Evolutionary conservation across 2,329 filamentous ascomycete species (phyloP).

Genomic region (Xylariaceae sp.): DNA sequence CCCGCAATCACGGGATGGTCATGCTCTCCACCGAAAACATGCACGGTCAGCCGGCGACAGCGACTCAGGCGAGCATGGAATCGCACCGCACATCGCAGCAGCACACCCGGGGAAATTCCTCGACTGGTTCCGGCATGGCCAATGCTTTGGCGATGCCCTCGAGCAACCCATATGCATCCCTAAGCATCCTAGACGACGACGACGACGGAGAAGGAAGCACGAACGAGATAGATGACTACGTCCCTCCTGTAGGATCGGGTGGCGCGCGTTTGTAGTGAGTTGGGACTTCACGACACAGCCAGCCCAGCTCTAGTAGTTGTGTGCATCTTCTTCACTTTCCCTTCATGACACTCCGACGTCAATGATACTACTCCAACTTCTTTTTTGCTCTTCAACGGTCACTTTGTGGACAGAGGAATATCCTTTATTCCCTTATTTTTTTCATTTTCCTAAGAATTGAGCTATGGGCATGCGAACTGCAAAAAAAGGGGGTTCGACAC

Average conservation of each 20-base stretch:
- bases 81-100: not conserved
- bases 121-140: not conserved
- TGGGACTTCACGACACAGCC: no score
- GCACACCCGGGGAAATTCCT: not conserved
- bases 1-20: conserved; percentile 9
- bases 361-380: no score
- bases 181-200: conserved; percentile 21
- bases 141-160: conserved; percentile 9
- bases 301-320: not conserved
- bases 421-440: no score
- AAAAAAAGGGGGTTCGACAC: no score
- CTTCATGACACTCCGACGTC: no score
- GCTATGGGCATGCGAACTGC: no score
- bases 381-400: no score
- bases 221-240: not conserved
- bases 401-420: no score
- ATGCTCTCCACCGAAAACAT: not conserved
- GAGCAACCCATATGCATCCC: conserved; percentile 27
- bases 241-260: not conserved
- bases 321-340: not conserved
- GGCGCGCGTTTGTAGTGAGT: not conserved
- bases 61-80: not conserved
- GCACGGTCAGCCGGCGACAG: not conserved
- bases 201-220: not conserved
- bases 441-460: no score